Evolutionary conservation across 148 eudicot species (phyloP), one percentile per base, ranked within the genome.

Genomic region (Arctostaphylos glauca): DNA sequence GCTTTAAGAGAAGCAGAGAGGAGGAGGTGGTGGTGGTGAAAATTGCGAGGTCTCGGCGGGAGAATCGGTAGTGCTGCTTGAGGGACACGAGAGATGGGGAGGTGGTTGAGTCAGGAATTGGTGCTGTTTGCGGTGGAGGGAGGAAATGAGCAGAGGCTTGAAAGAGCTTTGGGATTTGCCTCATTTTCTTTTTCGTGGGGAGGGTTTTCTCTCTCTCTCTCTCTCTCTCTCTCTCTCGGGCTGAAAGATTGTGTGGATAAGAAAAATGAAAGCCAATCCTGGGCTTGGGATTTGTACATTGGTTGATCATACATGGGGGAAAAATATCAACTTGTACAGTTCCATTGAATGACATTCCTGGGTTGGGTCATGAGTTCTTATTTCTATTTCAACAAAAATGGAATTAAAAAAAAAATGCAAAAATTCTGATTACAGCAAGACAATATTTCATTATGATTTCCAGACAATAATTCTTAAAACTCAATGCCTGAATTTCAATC

Each of bases 21-120:
- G 97, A 89, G 43, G 92, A 88, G 19, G 97, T 87, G 43, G 71
- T 25, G 25, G 83, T 88, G 78, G 88, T 84, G 83, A 83, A 88
- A 73, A 91, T 83, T 3, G 94, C 71, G 53, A 93, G 90, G 43
- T 92, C 90, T 77, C 97, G 85, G 12, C 95, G 91, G 4, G 95
- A 86, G 46, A 91, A 74, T 74, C 80, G 88, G 84, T 54, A 76
- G 80, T 76, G 79, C 74, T 90, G 90, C 80, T 83, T 91, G 72
- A 83, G 76, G 48, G 47, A 48, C 15, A 67, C 76, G 16, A 85
- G 83, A 74, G 84, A 75, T 62, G 75, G 64, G 41, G 48, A 79
- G 41, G 83, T 67, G 80, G 87, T 67, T 46, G 71, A 31, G 60
- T 74, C 74, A 38, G 84, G 84, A 73, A 59, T 83, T 58, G 84